Evolutionary conservation across 2,329 filamentous ascomycete genomes (phyloP).

Genomic region (Scytalidium sp.): DNA sequence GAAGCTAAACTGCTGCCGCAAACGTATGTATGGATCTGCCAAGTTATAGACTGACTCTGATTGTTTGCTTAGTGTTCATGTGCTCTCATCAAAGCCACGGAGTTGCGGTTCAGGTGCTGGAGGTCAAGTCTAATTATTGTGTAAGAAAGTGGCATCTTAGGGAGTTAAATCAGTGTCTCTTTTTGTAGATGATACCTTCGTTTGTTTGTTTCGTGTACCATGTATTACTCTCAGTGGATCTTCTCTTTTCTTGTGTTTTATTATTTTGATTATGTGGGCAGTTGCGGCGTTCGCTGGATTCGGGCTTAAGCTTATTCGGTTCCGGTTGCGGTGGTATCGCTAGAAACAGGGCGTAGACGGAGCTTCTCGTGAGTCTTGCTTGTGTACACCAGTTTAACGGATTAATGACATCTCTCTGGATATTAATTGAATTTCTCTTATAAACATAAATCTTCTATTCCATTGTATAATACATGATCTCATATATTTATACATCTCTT

Average conservation of each 20-base stretch:
- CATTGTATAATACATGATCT: background rate
- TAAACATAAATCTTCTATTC: background rate
- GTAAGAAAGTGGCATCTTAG: no score
- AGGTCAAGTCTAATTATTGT: no score
- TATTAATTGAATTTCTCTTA: background rate
- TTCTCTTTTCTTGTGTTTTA: no score
- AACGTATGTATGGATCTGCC: background rate
- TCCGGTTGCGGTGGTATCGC: no score
- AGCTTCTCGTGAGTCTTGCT: background rate
- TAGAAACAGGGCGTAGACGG: background rate
- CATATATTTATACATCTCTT: background rate
- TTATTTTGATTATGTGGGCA: no score
- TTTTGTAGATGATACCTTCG: no score
- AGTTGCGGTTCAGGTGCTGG: no score
- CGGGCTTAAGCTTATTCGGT: no score
- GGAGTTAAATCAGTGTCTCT: no score
- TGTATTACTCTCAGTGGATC: no score
- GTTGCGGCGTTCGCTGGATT: no score
- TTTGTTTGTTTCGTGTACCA: no score
- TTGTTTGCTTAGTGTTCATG: background rate
- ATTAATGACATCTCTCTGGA: background rate
- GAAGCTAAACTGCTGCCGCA: background rate
- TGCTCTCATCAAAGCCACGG: background rate
- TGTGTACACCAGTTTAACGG: background rate
- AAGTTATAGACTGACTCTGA: background rate